Conservation (phyloP, 805 yeast genomes). For the Soucietia sequanensis region DNA sequence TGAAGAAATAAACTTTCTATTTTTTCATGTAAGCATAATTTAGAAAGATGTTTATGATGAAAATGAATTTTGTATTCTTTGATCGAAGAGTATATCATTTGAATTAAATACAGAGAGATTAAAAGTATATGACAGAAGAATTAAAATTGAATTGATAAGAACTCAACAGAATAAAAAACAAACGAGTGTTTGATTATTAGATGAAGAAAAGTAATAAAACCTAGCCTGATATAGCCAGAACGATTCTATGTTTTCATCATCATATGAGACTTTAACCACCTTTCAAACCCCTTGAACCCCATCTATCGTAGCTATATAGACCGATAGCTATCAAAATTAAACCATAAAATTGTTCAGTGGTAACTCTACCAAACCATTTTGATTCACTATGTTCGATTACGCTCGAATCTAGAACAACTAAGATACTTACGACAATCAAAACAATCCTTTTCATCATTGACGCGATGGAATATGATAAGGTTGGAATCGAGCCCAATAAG, state of each 20-base stretch:
- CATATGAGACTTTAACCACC: too few species aligned
- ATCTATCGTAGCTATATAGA: slow-evolving; percentile 60
- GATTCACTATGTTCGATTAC: slow-evolving; percentile 8
- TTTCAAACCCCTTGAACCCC: slow-evolving; percentile 44
- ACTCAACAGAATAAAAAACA: too few species aligned
- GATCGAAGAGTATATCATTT: too few species aligned
- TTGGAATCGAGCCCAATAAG: slow-evolving; percentile 74
- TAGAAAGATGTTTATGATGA: too few species aligned
- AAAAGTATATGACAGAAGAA: too few species aligned
- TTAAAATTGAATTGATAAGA: too few species aligned
- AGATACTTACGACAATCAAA: slow-evolving; percentile 72
- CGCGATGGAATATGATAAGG: slow-evolving; percentile 84
- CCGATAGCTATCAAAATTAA: slow-evolving; percentile 53
- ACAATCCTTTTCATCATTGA: slow-evolving; percentile 87
- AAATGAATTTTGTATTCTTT: too few species aligned
- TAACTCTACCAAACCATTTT: slow-evolving; percentile 35
- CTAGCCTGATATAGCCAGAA: slow-evolving; percentile 1
- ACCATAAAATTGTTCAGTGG: slow-evolving; percentile 48
- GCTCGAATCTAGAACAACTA: slow-evolving; percentile 36
- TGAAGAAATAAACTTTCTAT: too few species aligned
- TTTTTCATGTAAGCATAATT: too few species aligned
- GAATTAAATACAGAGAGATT: too few species aligned
- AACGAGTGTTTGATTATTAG: too few species aligned
- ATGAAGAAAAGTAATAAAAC: background rate
- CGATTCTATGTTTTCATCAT: slow-evolving; percentile 1